Percentiles rank a stretch among this genome's conserved stretches.
These are phyloP conservation scores for Yamadazyma taylorii DNA, from an alignment of 1,139 yeast genomes.

Conservation along the genomic window DNA sequence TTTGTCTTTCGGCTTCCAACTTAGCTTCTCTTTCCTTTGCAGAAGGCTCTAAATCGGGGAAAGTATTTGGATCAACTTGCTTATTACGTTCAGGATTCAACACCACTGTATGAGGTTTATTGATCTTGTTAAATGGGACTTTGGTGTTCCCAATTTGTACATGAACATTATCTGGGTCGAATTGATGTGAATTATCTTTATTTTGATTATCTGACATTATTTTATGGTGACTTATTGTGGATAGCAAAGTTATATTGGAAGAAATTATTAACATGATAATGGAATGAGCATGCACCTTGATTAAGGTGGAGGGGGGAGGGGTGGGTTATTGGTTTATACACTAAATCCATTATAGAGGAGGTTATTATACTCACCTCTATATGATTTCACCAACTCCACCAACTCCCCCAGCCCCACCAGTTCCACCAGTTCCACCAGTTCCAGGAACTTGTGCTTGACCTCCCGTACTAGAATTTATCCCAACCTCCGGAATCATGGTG, in stretches of 20 bases:
- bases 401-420: too few relatives aligned
- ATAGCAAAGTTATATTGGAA: too few relatives aligned
- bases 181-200: background rate
- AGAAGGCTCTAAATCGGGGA: slow-evolving; percentile 30
- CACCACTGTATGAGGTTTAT: slow-evolving; percentile 44
- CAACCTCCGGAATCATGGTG: slow-evolving; percentile 50
- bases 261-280: too few relatives aligned
- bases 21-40: slow-evolving; percentile 29
- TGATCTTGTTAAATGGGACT: slow-evolving; percentile 39
- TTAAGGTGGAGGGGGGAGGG: too few relatives aligned
- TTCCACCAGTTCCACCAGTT: too few relatives aligned
- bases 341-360: slow-evolving; percentile 1
- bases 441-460: slow-evolving; percentile 22
- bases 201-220: slow-evolving; percentile 1
- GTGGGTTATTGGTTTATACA: slow-evolving; percentile 5
- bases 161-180: slow-evolving; percentile 26
- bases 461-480: slow-evolving; percentile 48
- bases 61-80: slow-evolving; percentile 23
- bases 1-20: slow-evolving; percentile 10
- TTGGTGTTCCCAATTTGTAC: slow-evolving; percentile 37
- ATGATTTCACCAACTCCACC: too few relatives aligned
- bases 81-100: slow-evolving; percentile 29
- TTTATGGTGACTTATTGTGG: background rate
- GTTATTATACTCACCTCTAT: background rate
- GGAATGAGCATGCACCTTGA: too few relatives aligned